A percentile compares a stretch with the other conserved stretches of the same genome.
Evolutionary conservation across 371 early-diverging fungal species (phyloP).

Genomic region (Mucor irregularis): DNA sequence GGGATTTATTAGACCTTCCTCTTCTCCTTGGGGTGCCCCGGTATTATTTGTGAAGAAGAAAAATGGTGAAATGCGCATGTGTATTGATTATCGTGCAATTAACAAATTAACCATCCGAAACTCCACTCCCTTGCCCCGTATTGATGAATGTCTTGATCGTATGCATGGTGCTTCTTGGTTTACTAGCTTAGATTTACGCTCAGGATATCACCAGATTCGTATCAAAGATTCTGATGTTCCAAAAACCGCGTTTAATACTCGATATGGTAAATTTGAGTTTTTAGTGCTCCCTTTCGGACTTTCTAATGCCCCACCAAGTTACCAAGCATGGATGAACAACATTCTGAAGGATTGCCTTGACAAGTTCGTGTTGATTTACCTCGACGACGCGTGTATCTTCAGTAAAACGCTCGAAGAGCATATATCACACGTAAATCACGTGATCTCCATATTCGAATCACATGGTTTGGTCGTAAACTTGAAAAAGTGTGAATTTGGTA

Average conservation of each 20-base stretch:
- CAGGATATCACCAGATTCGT: conserved; percentile 16
- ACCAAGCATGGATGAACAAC: conserved; percentile 42
- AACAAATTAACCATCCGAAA: conserved; percentile 40
- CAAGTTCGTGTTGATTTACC: conserved; percentile 40
- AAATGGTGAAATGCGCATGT: conserved; percentile 36
- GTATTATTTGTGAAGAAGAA: conserved; percentile 47
- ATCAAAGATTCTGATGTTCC: conserved; percentile 14
- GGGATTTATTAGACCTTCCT: conserved; percentile 18
- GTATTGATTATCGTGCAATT: conserved; percentile 42
- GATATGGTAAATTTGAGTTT: conserved; percentile 46
- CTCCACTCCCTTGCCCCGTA: conserved; percentile 30
- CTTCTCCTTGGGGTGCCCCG: conserved; percentile 33
- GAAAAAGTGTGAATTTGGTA: conserved; percentile 53
- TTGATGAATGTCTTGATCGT: conserved; percentile 29
- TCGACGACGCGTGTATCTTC: conserved; percentile 61
- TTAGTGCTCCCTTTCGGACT: conserved; percentile 53
- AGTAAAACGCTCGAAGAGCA: conserved; percentile 45
- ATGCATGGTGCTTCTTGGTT: conserved; percentile 15
- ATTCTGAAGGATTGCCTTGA: conserved; percentile 38
- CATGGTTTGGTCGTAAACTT: conserved; percentile 33
- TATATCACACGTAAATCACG: conserved; percentile 24
- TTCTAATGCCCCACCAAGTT: conserved; percentile 45
- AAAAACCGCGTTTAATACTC: conserved; percentile 34
- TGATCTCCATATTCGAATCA: conserved; percentile 31
- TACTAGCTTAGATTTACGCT: conserved; percentile 10